These are phyloP conservation scores for Ilyonectria destructans DNA, from an alignment of 2,329 filamentous ascomycete genomes.

Conservation along the genomic window DNA sequence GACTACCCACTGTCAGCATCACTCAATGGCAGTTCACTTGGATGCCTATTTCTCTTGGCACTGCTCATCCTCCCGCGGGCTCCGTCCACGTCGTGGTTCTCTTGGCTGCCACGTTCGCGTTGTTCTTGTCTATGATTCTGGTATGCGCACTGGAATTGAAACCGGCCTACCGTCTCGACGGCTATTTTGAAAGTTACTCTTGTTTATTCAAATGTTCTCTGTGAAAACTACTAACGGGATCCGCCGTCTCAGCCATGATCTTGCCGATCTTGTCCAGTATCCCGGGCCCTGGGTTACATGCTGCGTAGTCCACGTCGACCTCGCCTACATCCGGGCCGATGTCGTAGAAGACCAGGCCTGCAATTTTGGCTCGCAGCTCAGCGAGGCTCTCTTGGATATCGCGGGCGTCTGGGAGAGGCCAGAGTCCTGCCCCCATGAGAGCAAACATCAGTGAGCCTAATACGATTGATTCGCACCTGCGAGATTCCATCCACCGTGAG, in stretches of 20 bases:
- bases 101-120: neutral
- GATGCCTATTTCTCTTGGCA: neutral
- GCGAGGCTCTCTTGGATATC: conserved; percentile 46
- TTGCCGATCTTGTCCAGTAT: conserved; percentile 39
- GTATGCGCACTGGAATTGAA: too few species aligned
- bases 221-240: conserved; percentile 17
- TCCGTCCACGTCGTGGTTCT: neutral
- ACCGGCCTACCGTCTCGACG: too few species aligned
- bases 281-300: conserved; percentile 41
- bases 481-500: conserved; percentile 51
- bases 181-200: neutral
- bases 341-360: conserved; percentile 48
- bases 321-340: conserved; percentile 36
- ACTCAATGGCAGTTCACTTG: neutral
- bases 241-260: conserved; percentile 35
- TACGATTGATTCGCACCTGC: conserved; percentile 55
- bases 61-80: neutral
- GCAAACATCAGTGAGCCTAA: conserved; percentile 53
- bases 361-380: conserved; percentile 39
- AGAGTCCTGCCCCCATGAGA: conserved; percentile 50
- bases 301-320: conserved; percentile 31
- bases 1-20: neutral
- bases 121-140: neutral
- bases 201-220: conserved; percentile 16
- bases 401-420: conserved; percentile 48